Conservation (phyloP, 805 yeast species). For the Wickerhamia fluorescens region DNA sequence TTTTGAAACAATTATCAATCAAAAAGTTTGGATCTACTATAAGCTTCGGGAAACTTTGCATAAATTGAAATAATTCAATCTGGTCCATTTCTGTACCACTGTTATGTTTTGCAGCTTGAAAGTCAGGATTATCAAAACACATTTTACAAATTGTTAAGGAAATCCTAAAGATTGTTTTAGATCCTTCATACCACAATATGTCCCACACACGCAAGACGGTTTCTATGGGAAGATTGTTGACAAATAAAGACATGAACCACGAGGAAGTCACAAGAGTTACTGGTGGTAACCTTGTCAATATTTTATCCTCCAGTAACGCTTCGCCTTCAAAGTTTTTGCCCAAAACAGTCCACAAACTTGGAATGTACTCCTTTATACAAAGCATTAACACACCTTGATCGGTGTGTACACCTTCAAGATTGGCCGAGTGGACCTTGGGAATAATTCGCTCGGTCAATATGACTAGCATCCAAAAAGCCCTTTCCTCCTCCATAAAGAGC, state of each 20-base stretch:
- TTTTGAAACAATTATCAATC: slow-evolving; percentile 70
- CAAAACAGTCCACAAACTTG: slow-evolving; percentile 63
- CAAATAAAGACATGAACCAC: slow-evolving; percentile 98
- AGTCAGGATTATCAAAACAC: slow-evolving; percentile 55
- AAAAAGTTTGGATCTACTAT: slow-evolving; percentile 62
- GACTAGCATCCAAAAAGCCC: slow-evolving; percentile 92
- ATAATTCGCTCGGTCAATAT: slow-evolving; percentile 77
- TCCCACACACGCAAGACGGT: slow-evolving; percentile 91
- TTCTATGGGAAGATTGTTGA: slow-evolving; percentile 85
- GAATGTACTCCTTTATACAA: slow-evolving; percentile 76
- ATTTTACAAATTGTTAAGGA: slow-evolving; percentile 74
- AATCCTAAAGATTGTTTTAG: slow-evolving; percentile 76
- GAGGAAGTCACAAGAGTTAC: slow-evolving; percentile 89
- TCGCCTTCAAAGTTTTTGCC: slow-evolving; percentile 35
- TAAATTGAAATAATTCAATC: slow-evolving; percentile 63
- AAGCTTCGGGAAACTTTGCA: slow-evolving; percentile 76
- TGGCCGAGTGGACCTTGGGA: slow-evolving; percentile 87
- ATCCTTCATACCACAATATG: slow-evolving; percentile 86
- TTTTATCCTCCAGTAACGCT: slow-evolving; percentile 38
- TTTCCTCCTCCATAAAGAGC: slow-evolving; percentile 83
- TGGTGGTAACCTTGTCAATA: slow-evolving; percentile 77
- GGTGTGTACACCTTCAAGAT: slow-evolving; percentile 87
- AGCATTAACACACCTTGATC: slow-evolving; percentile 93
- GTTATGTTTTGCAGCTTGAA: slow-evolving; percentile 21
- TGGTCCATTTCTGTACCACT: slow-evolving; percentile 29